Evolutionary conservation across 2,329 filamentous ascomycete genomes (phyloP), one percentile per base, ranked within the genome.

Genomic region (Alternaria triticina): DNA sequence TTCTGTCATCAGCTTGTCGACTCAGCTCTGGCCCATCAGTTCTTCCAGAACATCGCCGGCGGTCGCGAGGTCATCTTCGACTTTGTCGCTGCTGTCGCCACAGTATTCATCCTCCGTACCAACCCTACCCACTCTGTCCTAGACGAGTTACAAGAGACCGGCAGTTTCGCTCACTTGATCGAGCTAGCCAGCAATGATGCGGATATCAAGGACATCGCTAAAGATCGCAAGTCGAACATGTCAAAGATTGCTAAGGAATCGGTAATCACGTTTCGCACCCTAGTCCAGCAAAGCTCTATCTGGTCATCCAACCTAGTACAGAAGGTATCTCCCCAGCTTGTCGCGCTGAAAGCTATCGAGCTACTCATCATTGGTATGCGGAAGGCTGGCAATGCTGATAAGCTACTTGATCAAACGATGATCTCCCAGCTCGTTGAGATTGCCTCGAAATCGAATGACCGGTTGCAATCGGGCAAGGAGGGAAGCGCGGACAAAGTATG

Each of bases 1-100:
- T 94, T 92, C 70, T 82, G 88, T 27, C 83, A 85, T 17, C 89
- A 91, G 65, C 94, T 97, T 71, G 85, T 91, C 20, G 90, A 94
- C 65, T 90, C 93, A 68, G 88, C 89, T 7, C 88, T 91, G 59
- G 91, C 93, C 65, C 86, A 89, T 57, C 87, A 86, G 28, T 83
- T 97, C 15, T 86, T 93, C 56, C 84, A 86, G 47, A 86, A 87
- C 45, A 83, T 91, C 10, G 85, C 83, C 1, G 82, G 66, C 52
- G 68, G 68, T 40, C 78, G 69, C 61, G 86, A 82, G 62, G 69
- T 70, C 46, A 82, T 81, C 60, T 86, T 80, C 55, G 89, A 88
- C 7, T 91, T 90, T 72, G 82, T 88, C 2, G 83, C 93, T 13
- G 80, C 87, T n/a, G 86, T 88, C 1, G 85, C 88, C n/a, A 81